Conservation (phyloP, 345 rosid species). For the Acer campestre region DNA sequence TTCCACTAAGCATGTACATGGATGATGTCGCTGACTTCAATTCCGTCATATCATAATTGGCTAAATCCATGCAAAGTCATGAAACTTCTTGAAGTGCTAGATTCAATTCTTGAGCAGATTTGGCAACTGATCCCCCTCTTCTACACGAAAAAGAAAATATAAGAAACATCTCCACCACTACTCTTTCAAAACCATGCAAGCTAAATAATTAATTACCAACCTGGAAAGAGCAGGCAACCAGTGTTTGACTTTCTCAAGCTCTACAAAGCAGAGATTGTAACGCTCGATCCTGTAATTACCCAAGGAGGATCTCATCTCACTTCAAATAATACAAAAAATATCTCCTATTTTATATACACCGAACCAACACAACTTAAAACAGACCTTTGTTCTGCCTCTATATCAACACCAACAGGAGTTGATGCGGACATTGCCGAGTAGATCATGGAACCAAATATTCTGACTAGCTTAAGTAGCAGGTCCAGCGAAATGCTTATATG, state of each 20-base stretch:
- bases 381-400: slow-evolving; percentile 97
- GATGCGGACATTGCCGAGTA: slow-evolving; percentile 82
- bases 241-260: slow-evolving; percentile 84
- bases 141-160: slow-evolving; percentile 34
- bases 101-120: slow-evolving; percentile 80
- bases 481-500: slow-evolving; percentile 83
- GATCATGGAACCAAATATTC: slow-evolving; percentile 76
- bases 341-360: not conserved
- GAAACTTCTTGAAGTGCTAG: slow-evolving; percentile 81
- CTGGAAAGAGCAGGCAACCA: slow-evolving; percentile 61
- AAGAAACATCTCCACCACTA: not conserved
- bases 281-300: slow-evolving; percentile 67
- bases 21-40: slow-evolving; percentile 11
- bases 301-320: slow-evolving; percentile 9
- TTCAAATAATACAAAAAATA: not conserved
- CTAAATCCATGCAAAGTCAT: slow-evolving; percentile 23
- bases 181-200: slow-evolving; percentile 10
- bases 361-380: slow-evolving; percentile 5
- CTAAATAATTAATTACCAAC: slow-evolving; percentile 31
- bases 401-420: slow-evolving; percentile 88
- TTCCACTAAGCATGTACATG: slow-evolving; percentile 39
- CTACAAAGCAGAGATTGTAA: slow-evolving; percentile 76
- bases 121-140: slow-evolving; percentile 91
- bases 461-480: slow-evolving; percentile 84
- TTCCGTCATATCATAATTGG: not conserved